Conservation (phyloP, 2,329 filamentous ascomycete genomes). For the Paecilomyces sp. region DNA sequence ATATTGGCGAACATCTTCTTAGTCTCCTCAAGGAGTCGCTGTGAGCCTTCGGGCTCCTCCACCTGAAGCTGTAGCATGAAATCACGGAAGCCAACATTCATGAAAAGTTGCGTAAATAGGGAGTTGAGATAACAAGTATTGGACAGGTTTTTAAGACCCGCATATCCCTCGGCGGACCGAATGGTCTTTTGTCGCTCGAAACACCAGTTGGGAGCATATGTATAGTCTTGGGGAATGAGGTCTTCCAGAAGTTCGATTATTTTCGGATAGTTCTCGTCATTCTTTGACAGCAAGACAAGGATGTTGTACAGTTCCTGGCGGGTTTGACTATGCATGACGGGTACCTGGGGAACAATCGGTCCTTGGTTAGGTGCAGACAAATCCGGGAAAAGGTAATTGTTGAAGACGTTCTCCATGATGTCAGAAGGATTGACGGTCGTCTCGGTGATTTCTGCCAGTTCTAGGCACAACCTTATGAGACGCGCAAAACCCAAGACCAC, state of each 20-base stretch:
- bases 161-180: constrained; percentile 72
- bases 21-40: constrained; percentile 67
- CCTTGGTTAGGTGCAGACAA: constrained; percentile 26
- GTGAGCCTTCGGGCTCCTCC: constrained; percentile 47
- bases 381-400: constrained; percentile 59
- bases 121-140: constrained; percentile 99
- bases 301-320: constrained; percentile 56
- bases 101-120: constrained; percentile 86
- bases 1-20: constrained; percentile 77
- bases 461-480: constrained; percentile 36
- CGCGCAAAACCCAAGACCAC: constrained; percentile 37
- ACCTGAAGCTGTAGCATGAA: constrained; percentile 69
- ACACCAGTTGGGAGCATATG: constrained; percentile 53
- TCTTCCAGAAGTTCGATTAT: constrained; percentile 47
- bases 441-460: constrained; percentile 27
- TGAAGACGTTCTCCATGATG: constrained; percentile 51
- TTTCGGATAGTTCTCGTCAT: constrained; percentile 41
- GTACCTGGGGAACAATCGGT: constrained; percentile 30
- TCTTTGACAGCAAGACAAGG: constrained; percentile 50
- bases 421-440: constrained; percentile 26
- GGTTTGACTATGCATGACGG: constrained; percentile 49
- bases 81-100: constrained; percentile 80
- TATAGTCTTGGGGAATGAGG: constrained; percentile 51
- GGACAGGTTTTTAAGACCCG: constrained; percentile 84
- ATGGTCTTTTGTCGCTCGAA: constrained; percentile 63